Evolutionary conservation across 116 monocot species (phyloP).

Genomic region (Zostera marina): DNA sequence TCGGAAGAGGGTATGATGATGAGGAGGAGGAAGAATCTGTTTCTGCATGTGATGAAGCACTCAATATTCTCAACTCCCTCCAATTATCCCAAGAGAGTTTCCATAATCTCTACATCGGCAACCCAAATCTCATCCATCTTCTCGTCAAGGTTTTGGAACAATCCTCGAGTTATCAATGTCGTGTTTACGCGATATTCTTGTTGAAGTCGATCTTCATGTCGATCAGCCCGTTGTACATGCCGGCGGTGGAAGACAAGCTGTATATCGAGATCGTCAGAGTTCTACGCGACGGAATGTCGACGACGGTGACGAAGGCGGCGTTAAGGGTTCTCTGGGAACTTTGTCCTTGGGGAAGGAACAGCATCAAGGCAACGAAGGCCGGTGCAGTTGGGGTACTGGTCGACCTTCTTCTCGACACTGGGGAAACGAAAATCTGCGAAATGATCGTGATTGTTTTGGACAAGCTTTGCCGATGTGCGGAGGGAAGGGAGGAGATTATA

Average conservation of each 20-base stretch:
- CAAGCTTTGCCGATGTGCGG: constrained; percentile 25
- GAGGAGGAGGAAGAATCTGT: background rate
- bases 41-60: constrained; percentile 20
- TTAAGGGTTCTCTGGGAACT: constrained; percentile 11
- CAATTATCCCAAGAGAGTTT: constrained; percentile 19
- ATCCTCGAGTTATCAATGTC: constrained; percentile 20
- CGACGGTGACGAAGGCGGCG: constrained; percentile 25
- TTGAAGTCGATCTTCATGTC: constrained; percentile 13
- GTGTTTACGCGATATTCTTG: constrained; percentile 23
- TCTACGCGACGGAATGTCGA: constrained; percentile 23
- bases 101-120: constrained; percentile 6
- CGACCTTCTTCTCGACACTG: constrained; percentile 16
- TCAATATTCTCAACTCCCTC: constrained; percentile 26
- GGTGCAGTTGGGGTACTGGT: constrained; percentile 12
- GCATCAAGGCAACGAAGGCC: constrained; percentile 11
- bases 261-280: constrained; percentile 28
- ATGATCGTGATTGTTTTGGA: constrained; percentile 18
- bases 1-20: too few species aligned
- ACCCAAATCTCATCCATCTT: constrained; percentile 10
- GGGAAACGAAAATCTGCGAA: constrained; percentile 10
- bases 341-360: constrained; percentile 24
- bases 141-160: constrained; percentile 12
- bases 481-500: constrained; percentile 24
- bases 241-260: constrained; percentile 4
- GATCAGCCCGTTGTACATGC: constrained; percentile 9